A percentile compares a stretch with the other conserved stretches of the same genome.
phyloP scores from a whole-genome alignment of 2,329 filamentous ascomycete species.

The Aspergillus awamori region DNA sequence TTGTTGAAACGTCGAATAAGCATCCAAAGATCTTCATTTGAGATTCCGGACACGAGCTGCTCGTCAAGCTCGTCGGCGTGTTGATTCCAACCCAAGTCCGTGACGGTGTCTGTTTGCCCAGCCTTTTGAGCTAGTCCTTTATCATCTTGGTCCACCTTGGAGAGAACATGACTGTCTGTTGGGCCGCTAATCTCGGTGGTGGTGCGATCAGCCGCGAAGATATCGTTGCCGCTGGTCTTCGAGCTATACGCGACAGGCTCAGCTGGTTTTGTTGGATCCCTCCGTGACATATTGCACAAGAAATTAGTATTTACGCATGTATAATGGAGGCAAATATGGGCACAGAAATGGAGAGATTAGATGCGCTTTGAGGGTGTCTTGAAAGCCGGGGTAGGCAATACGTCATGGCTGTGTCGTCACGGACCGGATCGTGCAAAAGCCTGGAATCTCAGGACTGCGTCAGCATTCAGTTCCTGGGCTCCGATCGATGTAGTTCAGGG shows the following conservation, averaged over 20 bases:
- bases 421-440: not conserved
- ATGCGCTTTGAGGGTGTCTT: not conserved
- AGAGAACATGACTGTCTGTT: conserved; percentile 23
- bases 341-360: not conserved
- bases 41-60: conserved; percentile 18
- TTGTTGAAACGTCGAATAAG: conserved; percentile 75
- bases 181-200: conserved; percentile 11
- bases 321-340: not conserved
- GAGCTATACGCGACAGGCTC: conserved; percentile 5
- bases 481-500: not conserved
- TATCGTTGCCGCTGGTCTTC: conserved; percentile 7
- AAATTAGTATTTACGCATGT: not conserved
- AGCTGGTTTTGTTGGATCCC: not conserved
- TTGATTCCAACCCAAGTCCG: conserved; percentile 20
- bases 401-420: conserved; percentile 1
- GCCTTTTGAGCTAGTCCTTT: conserved; percentile 22
- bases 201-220: conserved; percentile 5
- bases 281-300: conserved; percentile 1
- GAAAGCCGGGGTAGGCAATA: not conserved
- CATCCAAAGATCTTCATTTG: conserved; percentile 74
- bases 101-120: conserved; percentile 14
- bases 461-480: not conserved
- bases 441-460: not conserved
- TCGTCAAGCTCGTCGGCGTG: conserved; percentile 14
- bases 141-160: conserved; percentile 20